phyloP scores from a whole-genome alignment of 1,139 yeast species.

The Pichia sp. region DNA sequence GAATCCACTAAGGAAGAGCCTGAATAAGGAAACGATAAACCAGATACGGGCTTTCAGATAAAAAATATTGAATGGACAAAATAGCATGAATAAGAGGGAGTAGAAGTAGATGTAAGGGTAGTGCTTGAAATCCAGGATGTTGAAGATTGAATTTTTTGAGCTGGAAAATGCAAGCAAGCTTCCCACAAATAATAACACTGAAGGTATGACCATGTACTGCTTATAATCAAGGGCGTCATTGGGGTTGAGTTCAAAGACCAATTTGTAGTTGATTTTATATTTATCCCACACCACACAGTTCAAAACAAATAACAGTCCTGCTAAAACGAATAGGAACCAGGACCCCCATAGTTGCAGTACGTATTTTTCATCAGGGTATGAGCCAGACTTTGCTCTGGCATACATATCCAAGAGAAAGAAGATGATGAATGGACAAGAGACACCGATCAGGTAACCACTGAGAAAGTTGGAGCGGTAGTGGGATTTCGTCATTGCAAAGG shows the following conservation, averaged over 20 bases:
- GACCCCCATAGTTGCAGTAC: constrained; percentile 80
- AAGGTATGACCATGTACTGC: constrained; percentile 42
- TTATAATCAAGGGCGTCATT: constrained; percentile 61
- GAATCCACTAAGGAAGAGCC: constrained; percentile 74
- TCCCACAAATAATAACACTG: constrained; percentile 40
- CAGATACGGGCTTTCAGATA: constrained; percentile 62
- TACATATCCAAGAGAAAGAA: constrained; percentile 50
- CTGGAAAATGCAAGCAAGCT: constrained; percentile 70
- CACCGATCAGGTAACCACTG: constrained; percentile 66
- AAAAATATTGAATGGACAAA: constrained; percentile 60
- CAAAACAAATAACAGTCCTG: constrained; percentile 58
- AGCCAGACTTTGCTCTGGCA: constrained; percentile 32
- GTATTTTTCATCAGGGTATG: constrained; percentile 49
- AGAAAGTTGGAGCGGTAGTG: constrained; percentile 45
- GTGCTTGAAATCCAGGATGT: constrained; percentile 36
- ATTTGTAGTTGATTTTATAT: constrained; percentile 79
- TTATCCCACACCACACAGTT: constrained; percentile 70
- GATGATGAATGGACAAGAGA: constrained; percentile 58
- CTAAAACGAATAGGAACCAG: constrained; percentile 67
- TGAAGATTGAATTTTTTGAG: constrained; percentile 63
- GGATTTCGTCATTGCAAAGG: constrained; percentile 38
- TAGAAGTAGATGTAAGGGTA: constrained; percentile 81
- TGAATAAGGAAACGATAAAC: constrained; percentile 66
- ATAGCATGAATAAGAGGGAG: constrained; percentile 40
- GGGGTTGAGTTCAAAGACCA: constrained; percentile 83